Percentiles rank a stretch among this genome's conserved stretches.
Conservation (phyloP, 2,329 filamentous ascomycete genomes). For the Xylariaceae sp. region DNA sequence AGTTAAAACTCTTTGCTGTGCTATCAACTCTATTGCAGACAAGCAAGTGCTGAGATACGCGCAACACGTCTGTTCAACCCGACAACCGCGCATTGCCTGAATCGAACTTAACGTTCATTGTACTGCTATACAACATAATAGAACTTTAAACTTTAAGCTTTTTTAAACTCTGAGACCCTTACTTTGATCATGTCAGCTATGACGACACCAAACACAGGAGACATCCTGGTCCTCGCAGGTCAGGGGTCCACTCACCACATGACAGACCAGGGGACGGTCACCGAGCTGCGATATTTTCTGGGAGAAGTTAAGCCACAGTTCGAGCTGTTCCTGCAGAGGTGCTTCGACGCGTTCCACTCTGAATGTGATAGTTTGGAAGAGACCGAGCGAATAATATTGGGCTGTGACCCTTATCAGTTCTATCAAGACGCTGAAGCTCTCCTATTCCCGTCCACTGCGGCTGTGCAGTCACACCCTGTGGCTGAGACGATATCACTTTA, state of each 20-base stretch:
- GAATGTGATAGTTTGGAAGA: conserved; percentile 5
- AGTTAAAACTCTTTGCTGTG: too few species aligned
- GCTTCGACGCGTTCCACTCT: conserved; percentile 7
- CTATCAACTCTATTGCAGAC: too few species aligned
- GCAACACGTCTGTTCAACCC: too few species aligned
- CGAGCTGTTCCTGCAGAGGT: conserved; percentile 1
- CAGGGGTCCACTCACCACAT: conserved; percentile 9
- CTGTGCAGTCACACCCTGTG: conserved; percentile 7
- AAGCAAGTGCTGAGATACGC: too few species aligned
- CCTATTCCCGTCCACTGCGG: conserved; percentile 2
- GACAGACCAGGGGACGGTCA: conserved; percentile 2
- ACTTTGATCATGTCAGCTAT: not conserved
- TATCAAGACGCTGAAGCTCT: conserved; percentile 6
- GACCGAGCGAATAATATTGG: conserved; percentile 2
- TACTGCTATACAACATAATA: too few species aligned
- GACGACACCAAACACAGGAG: conserved; percentile 1
- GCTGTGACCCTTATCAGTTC: not conserved
- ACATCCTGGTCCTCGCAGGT: conserved; percentile 9
- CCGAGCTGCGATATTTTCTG: conserved; percentile 1
- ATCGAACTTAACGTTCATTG: too few species aligned
- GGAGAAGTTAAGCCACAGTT: conserved; percentile 1
- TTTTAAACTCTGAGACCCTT: too few species aligned
- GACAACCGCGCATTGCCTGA: too few species aligned
- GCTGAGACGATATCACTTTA: conserved; percentile 8
- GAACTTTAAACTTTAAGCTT: too few species aligned